These are phyloP conservation scores for Salix koriyanagi DNA, from an alignment of 345 rosid genomes.

Conservation along the genomic window DNA sequence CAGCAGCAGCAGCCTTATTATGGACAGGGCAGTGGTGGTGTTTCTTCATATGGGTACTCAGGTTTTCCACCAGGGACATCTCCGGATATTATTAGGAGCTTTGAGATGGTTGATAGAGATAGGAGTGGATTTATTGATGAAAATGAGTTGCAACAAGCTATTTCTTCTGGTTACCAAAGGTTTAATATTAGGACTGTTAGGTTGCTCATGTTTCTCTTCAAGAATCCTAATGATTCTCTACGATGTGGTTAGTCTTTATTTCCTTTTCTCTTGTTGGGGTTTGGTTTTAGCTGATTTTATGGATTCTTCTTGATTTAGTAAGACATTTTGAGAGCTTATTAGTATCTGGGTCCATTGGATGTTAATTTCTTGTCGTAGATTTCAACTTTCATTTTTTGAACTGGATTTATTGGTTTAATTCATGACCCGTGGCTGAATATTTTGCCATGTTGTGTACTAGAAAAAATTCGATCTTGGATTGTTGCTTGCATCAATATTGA, in stretches of 20 bases:
- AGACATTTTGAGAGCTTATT: neutral
- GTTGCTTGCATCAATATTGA: neutral
- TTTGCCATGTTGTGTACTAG: neutral
- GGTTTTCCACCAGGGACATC: constrained; percentile 50
- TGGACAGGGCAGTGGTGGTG: constrained; percentile 16
- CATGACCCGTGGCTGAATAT: neutral
- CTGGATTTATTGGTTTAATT: neutral
- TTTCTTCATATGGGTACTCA: constrained; percentile 14
- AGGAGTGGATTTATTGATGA: constrained; percentile 65
- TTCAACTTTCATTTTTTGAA: neutral
- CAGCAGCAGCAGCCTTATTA: constrained; percentile 9
- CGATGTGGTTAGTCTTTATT: constrained; percentile 37
- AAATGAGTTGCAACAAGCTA: constrained; percentile 53
- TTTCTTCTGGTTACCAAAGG: constrained; percentile 45
- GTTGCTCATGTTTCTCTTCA: constrained; percentile 63
- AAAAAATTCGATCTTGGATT: neutral
- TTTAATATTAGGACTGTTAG: constrained; percentile 49
- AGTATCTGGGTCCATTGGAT: neutral
- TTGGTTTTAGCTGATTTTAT: neutral
- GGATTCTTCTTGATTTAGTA: neutral
- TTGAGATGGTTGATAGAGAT: constrained; percentile 55
- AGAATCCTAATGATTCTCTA: constrained; percentile 43
- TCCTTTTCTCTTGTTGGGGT: neutral
- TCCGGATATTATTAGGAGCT: constrained; percentile 50
- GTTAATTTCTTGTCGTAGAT: neutral